Base-by-base conservation (phyloP, 805 yeast genomes). In the Monosporozyma siamensis region DNA sequence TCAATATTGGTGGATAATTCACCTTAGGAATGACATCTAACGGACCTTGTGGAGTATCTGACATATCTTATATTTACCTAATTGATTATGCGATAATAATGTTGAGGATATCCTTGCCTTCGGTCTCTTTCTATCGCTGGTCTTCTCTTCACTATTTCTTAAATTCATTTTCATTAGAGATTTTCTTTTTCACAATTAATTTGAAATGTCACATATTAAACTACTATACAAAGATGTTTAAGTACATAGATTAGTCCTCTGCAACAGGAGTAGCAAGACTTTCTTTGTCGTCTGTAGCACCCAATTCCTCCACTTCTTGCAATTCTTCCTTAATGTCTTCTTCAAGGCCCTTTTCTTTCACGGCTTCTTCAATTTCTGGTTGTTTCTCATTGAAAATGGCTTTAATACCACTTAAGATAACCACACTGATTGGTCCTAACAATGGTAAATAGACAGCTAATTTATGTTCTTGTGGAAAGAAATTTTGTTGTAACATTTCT, bases 391-490 rank as follows among this genome's bases (percentile, higher is more conserved):
- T 64, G 14, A 71, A 11, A 3, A 70, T 49, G 45, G 78, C 74
- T 4, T 78, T 18, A 1, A 73, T 42, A 0, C 81, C 82, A 43
- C 80, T 58, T 1, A 69, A 17, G 10, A 75, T 57, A 18, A 92
- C 88, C 21, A 90, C 74, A 2, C 74, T 65, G 27, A 88, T 67
- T 1, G 98, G 98, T 0, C 97, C 97, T 27, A 89, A 60, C 36
- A 90, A 66, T 0, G 98, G 98, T 56, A 87, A 68, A 51, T 88
- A 92, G 1, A 92, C 95, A 0, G 98, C 97, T 55, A 92, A 70
- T 60, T 86, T 89, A 58, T 90, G 98, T 60, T 90, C 97, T 49
- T 84, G 90, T 0, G 98, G 97, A 69, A 89, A 87, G 61, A 84
- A 88, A 43, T 82, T 86, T 58, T 90, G 97, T 55, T 87, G 95